These are phyloP conservation scores for Nadsonia fulvescens DNA, from an alignment of 805 yeast species.

Conservation along the genomic window DNA sequence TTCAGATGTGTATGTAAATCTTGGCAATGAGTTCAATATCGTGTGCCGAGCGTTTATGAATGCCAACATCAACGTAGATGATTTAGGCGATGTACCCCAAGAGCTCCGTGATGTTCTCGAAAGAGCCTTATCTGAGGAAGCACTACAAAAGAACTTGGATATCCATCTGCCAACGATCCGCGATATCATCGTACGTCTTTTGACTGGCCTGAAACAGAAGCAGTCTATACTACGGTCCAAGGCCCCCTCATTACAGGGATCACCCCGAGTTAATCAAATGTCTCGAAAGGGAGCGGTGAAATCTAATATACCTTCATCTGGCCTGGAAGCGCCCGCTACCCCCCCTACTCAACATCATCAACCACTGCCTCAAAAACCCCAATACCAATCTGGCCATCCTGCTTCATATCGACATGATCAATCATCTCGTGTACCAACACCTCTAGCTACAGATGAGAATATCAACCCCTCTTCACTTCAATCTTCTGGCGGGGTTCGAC, in stretches of 20 bases:
- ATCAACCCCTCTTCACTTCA: no score
- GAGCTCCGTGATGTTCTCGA: slow-evolving; percentile 65
- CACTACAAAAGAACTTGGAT: slow-evolving; percentile 69
- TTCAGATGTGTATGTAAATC: slow-evolving; percentile 74
- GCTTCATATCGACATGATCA: no score
- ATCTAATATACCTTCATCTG: no score
- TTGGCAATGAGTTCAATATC: slow-evolving; percentile 85
- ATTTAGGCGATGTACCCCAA: slow-evolving; percentile 81
- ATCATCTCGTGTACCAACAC: no score
- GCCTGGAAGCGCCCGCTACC: no score
- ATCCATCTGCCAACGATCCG: slow-evolving; percentile 68
- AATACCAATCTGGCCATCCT: no score
- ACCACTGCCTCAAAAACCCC: slow-evolving; percentile 3
- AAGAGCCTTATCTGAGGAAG: slow-evolving; percentile 67
- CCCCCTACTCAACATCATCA: slow-evolving; percentile 6
- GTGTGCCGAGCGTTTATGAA: slow-evolving; percentile 63
- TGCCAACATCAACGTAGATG: slow-evolving; percentile 61
- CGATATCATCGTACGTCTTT: slow-evolving; percentile 62
- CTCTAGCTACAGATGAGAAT: no score
- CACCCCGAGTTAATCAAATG: no score
- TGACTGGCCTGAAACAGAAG: slow-evolving; percentile 65
- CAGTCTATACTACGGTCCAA: slow-evolving; percentile 36
- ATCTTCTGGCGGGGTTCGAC: no score
- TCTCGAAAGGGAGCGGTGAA: no score
- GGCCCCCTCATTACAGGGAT: no score